Percentiles rank a stretch among this genome's conserved stretches.
These are phyloP conservation scores for Pistacia vera DNA, from an alignment of 345 rosid species.

Conservation along the genomic window DNA sequence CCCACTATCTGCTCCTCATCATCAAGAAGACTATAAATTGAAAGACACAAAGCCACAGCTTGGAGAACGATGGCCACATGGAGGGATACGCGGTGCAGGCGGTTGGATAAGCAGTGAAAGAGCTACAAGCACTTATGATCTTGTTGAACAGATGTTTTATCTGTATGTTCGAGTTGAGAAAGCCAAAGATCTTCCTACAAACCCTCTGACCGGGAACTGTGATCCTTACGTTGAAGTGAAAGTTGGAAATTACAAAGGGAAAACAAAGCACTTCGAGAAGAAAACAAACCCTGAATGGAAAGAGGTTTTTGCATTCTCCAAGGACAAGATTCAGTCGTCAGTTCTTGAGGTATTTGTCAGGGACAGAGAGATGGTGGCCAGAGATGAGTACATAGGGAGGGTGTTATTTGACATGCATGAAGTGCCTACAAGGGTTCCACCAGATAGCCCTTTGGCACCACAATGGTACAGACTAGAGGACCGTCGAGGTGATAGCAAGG, in stretches of 20 bases:
- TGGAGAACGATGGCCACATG: slow-evolving; percentile 97
- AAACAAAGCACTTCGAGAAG: slow-evolving; percentile 79
- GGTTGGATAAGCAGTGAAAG: slow-evolving; percentile 88
- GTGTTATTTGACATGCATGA: slow-evolving; percentile 88
- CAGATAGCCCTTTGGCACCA: slow-evolving; percentile 94
- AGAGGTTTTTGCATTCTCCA: slow-evolving; percentile 87
- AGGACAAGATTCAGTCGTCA: slow-evolving; percentile 81
- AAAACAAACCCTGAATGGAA: slow-evolving; percentile 78
- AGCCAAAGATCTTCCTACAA: slow-evolving; percentile 84
- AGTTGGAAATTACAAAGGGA: slow-evolving; percentile 86
- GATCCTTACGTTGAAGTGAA: slow-evolving; percentile 88
- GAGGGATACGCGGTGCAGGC: slow-evolving; percentile 74
- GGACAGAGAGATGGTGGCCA: slow-evolving; percentile 72
- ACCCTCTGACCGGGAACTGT: slow-evolving; percentile 60
- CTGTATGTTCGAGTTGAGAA: slow-evolving; percentile 80
- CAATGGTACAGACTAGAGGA: slow-evolving; percentile 86
- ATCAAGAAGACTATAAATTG: slow-evolving; percentile 78
- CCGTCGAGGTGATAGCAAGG: slow-evolving; percentile 57
- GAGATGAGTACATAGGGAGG: slow-evolving; percentile 82
- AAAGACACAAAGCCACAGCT: slow-evolving; percentile 92
- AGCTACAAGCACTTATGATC: slow-evolving; percentile 87
- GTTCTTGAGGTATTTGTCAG: slow-evolving; percentile 71
- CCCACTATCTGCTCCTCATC: slow-evolving; percentile 45
- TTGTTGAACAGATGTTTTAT: slow-evolving; percentile 85
- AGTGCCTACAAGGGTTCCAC: slow-evolving; percentile 95